These are phyloP conservation scores for Solanum bukasovii DNA, from an alignment of 257 asterid genomes.

Conservation along the genomic window DNA sequence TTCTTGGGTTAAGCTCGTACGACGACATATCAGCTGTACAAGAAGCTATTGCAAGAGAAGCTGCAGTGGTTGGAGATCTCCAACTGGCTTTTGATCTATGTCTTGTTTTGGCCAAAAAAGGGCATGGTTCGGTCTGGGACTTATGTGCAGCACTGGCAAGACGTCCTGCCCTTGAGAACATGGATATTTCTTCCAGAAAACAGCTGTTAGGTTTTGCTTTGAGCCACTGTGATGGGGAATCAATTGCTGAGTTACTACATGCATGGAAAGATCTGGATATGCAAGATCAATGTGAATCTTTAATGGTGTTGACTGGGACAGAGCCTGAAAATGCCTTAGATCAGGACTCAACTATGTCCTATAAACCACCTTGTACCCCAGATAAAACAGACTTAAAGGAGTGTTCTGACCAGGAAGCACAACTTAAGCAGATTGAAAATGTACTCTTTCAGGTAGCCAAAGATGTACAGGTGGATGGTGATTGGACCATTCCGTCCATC, in stretches of 20 bases:
- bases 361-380: conserved; percentile 16
- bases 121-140: conserved; percentile 96
- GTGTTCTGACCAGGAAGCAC: conserved; percentile 36
- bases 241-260: conserved; percentile 79
- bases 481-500: conserved; percentile 19
- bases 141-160: conserved; percentile 97
- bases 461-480: neutral
- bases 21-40: conserved; percentile 85
- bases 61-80: conserved; percentile 91
- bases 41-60: conserved; percentile 99
- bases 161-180: conserved; percentile 83
- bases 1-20: conserved; percentile 82
- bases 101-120: conserved; percentile 80
- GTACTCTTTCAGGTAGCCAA: conserved; percentile 31
- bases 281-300: conserved; percentile 68
- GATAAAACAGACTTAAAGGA: conserved; percentile 13
- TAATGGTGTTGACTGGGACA: conserved; percentile 49
- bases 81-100: conserved; percentile 97
- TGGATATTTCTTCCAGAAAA: conserved; percentile 73
- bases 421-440: conserved; percentile 30
- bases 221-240: conserved; percentile 95
- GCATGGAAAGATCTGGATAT: conserved; percentile 96
- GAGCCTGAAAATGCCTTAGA: conserved; percentile 47
- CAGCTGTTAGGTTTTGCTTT: conserved; percentile 86
- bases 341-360: conserved; percentile 19